Percentiles rank a stretch among this genome's conserved stretches.
Conservation (phyloP, 1,284 basidiomycete genomes). For the Trichosporon inkin region DNA sequence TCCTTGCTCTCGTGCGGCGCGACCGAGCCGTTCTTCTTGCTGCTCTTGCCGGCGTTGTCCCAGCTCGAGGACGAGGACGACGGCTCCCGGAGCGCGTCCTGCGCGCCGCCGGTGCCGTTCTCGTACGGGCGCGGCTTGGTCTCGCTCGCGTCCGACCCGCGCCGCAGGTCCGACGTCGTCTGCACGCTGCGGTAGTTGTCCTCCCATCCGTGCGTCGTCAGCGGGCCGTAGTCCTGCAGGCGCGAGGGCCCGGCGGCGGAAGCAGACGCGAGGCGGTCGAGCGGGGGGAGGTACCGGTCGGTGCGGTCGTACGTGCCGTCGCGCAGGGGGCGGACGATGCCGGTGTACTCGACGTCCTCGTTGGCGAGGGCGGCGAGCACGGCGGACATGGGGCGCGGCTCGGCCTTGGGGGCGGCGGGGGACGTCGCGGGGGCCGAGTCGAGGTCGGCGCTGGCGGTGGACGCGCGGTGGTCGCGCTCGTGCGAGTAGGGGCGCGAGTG, state of each 20-base stretch:
- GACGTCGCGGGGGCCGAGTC: background rate
- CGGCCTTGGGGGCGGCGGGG: background rate
- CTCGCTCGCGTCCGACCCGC: background rate
- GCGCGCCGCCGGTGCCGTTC: background rate
- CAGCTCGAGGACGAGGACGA: background rate
- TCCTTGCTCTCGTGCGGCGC: background rate
- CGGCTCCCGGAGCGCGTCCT: no score
- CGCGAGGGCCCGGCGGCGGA: background rate
- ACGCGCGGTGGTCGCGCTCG: background rate
- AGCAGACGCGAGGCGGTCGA: background rate
- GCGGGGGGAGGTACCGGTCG: conserved; percentile 8
- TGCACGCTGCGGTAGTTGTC: conserved; percentile 7
- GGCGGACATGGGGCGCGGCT: conserved; percentile 9
- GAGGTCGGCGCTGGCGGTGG: background rate
- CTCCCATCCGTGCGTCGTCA: conserved; percentile 2
- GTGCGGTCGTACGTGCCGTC: conserved; percentile 10
- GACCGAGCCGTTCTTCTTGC: conserved; percentile 3
- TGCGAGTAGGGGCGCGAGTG: background rate
- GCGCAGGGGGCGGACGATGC: conserved; percentile 17
- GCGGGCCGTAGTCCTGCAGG: background rate
- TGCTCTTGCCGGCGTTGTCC: background rate
- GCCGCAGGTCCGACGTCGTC: background rate
- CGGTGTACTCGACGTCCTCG: conserved; percentile 20
- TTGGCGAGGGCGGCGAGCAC: conserved; percentile 17
- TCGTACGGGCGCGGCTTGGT: background rate